These are phyloP conservation scores for Pythium aquatile DNA, from an alignment of 352 stramenopile genomes.

Conservation along the genomic window DNA sequence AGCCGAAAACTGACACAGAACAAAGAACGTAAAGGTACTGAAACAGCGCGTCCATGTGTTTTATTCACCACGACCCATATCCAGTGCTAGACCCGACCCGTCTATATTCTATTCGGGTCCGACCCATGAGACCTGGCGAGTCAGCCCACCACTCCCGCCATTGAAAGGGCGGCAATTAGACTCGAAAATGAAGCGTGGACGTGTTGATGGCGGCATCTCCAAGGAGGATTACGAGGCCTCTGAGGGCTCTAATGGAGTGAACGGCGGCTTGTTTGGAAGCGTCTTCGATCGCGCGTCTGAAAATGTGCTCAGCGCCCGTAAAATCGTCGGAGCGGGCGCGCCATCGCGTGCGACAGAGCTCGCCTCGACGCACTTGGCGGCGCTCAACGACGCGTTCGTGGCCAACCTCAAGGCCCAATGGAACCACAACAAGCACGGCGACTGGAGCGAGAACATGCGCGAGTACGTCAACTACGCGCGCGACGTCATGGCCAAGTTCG, in stretches of 20 bases:
- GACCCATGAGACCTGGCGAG: background rate
- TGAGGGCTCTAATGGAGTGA: slow-evolving; percentile 9
- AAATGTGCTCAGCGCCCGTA: slow-evolving; percentile 50
- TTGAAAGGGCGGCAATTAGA: background rate
- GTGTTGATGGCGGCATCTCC: slow-evolving; percentile 63
- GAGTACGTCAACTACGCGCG: slow-evolving; percentile 77
- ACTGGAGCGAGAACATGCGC: slow-evolving; percentile 75
- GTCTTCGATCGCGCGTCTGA: slow-evolving; percentile 41
- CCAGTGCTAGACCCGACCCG: background rate
- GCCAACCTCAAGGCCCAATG: slow-evolving; percentile 59
- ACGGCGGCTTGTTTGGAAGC: slow-evolving; percentile 6
- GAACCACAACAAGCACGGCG: slow-evolving; percentile 55
- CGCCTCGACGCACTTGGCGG: slow-evolving; percentile 45
- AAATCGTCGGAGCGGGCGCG: slow-evolving; percentile 31
- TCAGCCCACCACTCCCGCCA: background rate
- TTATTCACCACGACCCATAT: background rate
- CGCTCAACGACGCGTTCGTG: slow-evolving; percentile 72
- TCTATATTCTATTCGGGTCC: background rate
- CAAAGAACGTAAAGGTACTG: background rate
- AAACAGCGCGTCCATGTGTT: background rate
- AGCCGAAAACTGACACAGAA: slow-evolving; percentile 5
- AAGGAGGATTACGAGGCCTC: slow-evolving; percentile 72
- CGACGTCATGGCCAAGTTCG: slow-evolving; percentile 62
- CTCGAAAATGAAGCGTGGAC: slow-evolving; percentile 64
- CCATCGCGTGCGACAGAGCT: slow-evolving; percentile 12